Conservation (phyloP, 1,284 basidiomycete species). For the Athelia psychrophila region DNA sequence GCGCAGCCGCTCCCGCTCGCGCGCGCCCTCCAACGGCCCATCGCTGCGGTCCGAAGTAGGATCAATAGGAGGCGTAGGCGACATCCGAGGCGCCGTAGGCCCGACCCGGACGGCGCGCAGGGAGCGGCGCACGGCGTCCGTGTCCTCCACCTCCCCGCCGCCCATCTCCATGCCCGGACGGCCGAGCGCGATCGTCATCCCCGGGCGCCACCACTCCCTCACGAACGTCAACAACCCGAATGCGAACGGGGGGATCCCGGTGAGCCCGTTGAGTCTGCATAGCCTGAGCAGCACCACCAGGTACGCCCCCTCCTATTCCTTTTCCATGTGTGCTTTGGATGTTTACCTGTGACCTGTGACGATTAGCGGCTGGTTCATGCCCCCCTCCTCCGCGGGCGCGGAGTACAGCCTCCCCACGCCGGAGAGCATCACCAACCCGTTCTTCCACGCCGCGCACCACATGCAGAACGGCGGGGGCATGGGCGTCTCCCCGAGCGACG, state of each 20-base stretch:
- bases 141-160: slow-evolving; percentile 45
- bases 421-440: background rate
- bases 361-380: slow-evolving; percentile 1
- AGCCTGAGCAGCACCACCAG: slow-evolving; percentile 1
- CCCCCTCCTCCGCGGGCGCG: background rate
- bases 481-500: slow-evolving; percentile 32
- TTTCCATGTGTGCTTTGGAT: too few relatives aligned
- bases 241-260: slow-evolving; percentile 5
- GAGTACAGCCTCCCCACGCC: slow-evolving; percentile 2
- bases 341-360: too few relatives aligned
- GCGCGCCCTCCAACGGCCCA: slow-evolving; percentile 28
- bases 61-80: slow-evolving; percentile 11
- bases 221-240: slow-evolving; percentile 9
- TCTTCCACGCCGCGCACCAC: slow-evolving; percentile 8
- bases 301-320: background rate
- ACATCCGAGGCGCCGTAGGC: slow-evolving; percentile 29
- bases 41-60: too few relatives aligned
- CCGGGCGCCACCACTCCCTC: slow-evolving; percentile 28
- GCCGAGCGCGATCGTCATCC: slow-evolving; percentile 59
- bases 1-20: slow-evolving; percentile 48
- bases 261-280: background rate
- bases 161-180: slow-evolving; percentile 31
- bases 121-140: slow-evolving; percentile 44
- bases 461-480: slow-evolving; percentile 5
- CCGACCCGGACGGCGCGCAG: slow-evolving; percentile 47